Base-by-base conservation (phyloP, 108 stramenopile genomes). In the Cyclotella atomus region DNA sequence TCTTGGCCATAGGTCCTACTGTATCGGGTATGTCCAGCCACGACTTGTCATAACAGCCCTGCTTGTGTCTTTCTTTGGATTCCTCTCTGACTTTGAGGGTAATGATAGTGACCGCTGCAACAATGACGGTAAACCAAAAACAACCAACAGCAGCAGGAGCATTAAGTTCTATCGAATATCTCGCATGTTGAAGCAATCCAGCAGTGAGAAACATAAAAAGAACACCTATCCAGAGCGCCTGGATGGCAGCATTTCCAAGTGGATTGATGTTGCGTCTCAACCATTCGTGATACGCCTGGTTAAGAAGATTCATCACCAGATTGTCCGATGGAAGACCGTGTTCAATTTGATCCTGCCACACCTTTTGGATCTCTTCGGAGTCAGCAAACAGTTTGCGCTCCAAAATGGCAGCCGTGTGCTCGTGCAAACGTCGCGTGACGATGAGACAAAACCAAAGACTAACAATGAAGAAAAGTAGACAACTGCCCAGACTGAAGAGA, bases 211-310 rank as follows among this genome's bases (percentile, higher is more conserved):
- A 79, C 71, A 79, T 73, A n/a, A 70, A 29, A 3, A 79, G 59
- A 17, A 79, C 56, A 8, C 77, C 77, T 8, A 79, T 32, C 14
- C 61, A 57, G 23, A 79, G 49, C 62, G 65, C 23, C 10, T 79
- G 59, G 32, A 79, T 72, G n/a, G 71, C 35, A 27, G 55, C 28
- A 30, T 72, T 57, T 19, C 77, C 77, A 19, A 79, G 25, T 0
- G 77, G 77, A 33, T 72, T 68, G 35, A 72, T 66, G 35, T 44
- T 64, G 27, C 47, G 68, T 30, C 14, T 10, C 47, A 77, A 34
- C 77, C 77, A 79, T 59, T 65, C 49, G 32, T 72, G 61, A 45
- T 79, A 79, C 15, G 77, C 70, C 16, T 79, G 77, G 41, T 72
- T 69, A 25, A 79, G 38, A 32, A 79, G 50, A 46, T 72, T 50